These are phyloP conservation scores for Diaporthe aspalathi DNA, from an alignment of 2,329 filamentous ascomycete genomes.

Conservation along the genomic window DNA sequence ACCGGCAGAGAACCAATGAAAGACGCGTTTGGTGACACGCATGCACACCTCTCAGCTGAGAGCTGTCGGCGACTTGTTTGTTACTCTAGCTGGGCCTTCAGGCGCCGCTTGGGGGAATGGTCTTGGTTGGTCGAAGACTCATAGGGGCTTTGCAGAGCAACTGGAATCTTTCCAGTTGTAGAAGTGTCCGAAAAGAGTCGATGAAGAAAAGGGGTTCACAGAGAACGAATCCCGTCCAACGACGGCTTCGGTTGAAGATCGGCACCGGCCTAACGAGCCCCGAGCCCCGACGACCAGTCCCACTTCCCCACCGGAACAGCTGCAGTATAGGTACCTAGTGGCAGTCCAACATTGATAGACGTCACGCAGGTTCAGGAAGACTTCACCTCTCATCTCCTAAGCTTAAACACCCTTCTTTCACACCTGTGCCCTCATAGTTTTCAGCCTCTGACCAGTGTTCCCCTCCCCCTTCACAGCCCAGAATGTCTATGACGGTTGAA, in stretches of 20 bases:
- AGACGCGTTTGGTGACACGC: neutral
- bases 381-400: neutral
- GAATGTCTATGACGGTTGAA: conserved; percentile 53
- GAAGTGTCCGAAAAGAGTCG: neutral
- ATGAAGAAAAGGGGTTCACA: neutral
- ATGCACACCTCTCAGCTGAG: neutral
- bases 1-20: neutral
- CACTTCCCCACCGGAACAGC: conserved; percentile 11
- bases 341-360: neutral
- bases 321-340: neutral
- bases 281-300: conserved; percentile 6
- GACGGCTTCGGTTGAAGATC: conserved; percentile 7
- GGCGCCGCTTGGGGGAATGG: too few species aligned
- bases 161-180: too few species aligned
- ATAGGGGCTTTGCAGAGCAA: neutral
- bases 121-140: neutral
- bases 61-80: neutral
- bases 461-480: conserved; percentile 20
- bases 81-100: too few species aligned
- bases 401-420: neutral
- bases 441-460: too few species aligned
- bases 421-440: neutral
- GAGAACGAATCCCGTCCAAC: neutral
- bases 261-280: conserved; percentile 15
- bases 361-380: too few species aligned